Conservation (phyloP, 371 early-diverging fungal genomes). For the Capillidium rhysosporum region DNA sequence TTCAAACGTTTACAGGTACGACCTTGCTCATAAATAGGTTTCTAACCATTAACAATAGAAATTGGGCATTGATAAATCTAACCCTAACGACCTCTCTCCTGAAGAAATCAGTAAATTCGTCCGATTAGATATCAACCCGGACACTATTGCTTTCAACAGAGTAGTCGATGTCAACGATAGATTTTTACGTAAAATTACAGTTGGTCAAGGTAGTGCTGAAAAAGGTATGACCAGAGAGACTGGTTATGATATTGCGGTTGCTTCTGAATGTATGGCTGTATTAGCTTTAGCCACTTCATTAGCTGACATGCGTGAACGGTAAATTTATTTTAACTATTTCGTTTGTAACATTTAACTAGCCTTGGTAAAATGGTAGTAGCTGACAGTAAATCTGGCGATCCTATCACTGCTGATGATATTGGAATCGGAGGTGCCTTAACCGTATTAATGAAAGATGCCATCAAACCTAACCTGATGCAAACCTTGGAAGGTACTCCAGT, state of each 20-base stretch:
- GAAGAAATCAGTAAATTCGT: slow-evolving; percentile 63
- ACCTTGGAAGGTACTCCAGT: slow-evolving; percentile 94
- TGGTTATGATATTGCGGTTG: slow-evolving; percentile 91
- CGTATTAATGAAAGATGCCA: slow-evolving; percentile 93
- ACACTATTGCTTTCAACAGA: slow-evolving; percentile 86
- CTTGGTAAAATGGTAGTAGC: slow-evolving; percentile 89
- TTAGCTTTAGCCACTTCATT: slow-evolving; percentile 75
- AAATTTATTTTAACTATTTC: background rate
- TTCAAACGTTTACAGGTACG: slow-evolving; percentile 33
- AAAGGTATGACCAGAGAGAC: slow-evolving; percentile 69
- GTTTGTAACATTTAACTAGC: slow-evolving; percentile 9
- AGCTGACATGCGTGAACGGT: slow-evolving; percentile 74
- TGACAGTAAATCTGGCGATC: slow-evolving; percentile 51
- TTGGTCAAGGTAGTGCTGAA: slow-evolving; percentile 75
- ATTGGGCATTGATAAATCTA: slow-evolving; percentile 60
- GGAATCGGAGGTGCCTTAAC: slow-evolving; percentile 89
- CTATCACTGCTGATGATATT: slow-evolving; percentile 86
- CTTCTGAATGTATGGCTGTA: slow-evolving; percentile 95
- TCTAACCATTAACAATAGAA: slow-evolving; percentile 14
- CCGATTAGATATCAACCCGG: slow-evolving; percentile 80
- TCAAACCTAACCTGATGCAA: slow-evolving; percentile 95
- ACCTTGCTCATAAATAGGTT: slow-evolving; percentile 1
- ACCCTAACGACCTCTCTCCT: slow-evolving; percentile 52
- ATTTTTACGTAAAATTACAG: slow-evolving; percentile 71
- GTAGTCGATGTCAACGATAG: slow-evolving; percentile 91